Evolutionary conservation across 371 early-diverging fungal species (phyloP), one percentile per base, ranked within the genome.

Genomic region (Zancudomyces culisetae): DNA sequence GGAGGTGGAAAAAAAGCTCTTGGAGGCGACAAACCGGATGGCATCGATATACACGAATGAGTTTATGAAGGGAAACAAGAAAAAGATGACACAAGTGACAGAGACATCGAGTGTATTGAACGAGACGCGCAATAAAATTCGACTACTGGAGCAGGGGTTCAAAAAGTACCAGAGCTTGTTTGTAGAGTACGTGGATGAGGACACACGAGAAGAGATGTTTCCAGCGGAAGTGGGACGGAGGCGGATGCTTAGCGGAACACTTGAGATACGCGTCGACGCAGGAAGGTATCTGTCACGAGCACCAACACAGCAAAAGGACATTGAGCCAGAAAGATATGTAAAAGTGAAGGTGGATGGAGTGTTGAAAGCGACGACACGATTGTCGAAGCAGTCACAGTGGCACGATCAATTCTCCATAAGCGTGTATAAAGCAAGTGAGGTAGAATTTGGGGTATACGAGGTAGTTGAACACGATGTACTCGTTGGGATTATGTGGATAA

Each of bases 381-480:
- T 78, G 28, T 72, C 76, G 27, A 72, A 75, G 29, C 75, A 74
- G 21, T 78, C 77, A 42, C 72, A 74, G 39, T 89, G 90, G 85
- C 74, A 74, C 55, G 90, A 96, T 43, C 76, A 80, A 27, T 85
- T 89, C 61, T 81, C 79, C 45, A 70, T 90, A 23, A 72, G 76
- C 40, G 81, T 90, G 40, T 85, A 86, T 56, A 83, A 83, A 66
- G 91, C 85, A 0, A 78, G 80, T n/a, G 94, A 94, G 57, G 75
- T 92, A 6, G 97, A 96, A 63, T 62, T 96, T 27, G 75, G 81
- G 15, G 69, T 77, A 50, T 70, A 72, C 13, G 72, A 75, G 42
- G 77, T 79, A 28, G 60, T 70, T 29, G 68, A 69, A 47, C 73
- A 70, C 41, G 60, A 70, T 46, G 67, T 78, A 19, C 76, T 85